A percentile compares a stretch with the other conserved stretches of the same genome.
Evolutionary conservation across 192 early-diverging fungal species (phyloP).

Genomic region (Rhizophagus sp.): DNA sequence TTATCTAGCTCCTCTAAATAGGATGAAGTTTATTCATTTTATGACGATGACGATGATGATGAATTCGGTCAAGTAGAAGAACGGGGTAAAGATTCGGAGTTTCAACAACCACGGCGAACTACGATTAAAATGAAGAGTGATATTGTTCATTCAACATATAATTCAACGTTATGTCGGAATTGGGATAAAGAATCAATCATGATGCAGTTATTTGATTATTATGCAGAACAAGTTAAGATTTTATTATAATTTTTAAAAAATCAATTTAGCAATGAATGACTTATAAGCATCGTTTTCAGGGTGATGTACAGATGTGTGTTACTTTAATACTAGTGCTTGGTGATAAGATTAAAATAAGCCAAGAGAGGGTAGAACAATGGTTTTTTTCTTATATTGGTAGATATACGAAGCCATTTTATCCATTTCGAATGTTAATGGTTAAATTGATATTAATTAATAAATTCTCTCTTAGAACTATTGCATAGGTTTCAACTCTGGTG

Average conservation of each 20-base stretch:
- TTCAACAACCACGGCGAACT: not conserved
- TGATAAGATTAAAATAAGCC: conserved; percentile 41
- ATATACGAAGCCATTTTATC: not conserved
- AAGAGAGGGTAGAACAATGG: conserved; percentile 64
- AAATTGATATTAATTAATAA: not conserved
- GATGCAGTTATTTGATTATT: conserved; percentile 63
- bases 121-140: conserved; percentile 33
- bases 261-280: not conserved
- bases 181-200: conserved; percentile 55
- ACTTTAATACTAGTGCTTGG: conserved; percentile 62
- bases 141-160: conserved; percentile 42
- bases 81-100: too few relatives aligned
- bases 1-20: too few relatives aligned
- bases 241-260: not conserved
- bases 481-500: conserved; percentile 72
- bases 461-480: conserved; percentile 56
- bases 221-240: conserved; percentile 65
- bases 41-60: too few relatives aligned
- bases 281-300: conserved; percentile 32
- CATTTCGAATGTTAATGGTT: too few relatives aligned
- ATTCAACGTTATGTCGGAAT: conserved; percentile 34
- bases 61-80: too few relatives aligned
- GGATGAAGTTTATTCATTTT: too few relatives aligned
- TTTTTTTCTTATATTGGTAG: conserved; percentile 70
- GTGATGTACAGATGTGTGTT: conserved; percentile 82